Evolutionary conservation across 2,329 filamentous ascomycete species (phyloP).

Genomic region (Colletotrichum neosansevieriae): DNA sequence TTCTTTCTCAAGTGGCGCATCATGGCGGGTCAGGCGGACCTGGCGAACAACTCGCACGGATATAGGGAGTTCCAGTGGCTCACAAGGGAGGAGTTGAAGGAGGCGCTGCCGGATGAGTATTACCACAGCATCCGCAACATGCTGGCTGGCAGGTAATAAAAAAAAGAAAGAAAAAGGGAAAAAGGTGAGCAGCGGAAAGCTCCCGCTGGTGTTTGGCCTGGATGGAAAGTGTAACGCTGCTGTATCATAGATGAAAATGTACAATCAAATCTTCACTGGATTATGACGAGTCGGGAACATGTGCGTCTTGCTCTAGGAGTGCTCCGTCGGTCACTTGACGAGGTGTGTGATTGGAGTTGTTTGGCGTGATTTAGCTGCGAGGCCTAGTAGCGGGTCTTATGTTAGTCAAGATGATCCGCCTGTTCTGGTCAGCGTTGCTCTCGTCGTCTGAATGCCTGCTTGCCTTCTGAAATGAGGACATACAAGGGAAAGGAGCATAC

Average conservation of each 20-base stretch:
- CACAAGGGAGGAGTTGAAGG: slow-evolving; percentile 85
- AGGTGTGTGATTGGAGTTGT: not conserved
- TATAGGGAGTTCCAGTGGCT: slow-evolving; percentile 92
- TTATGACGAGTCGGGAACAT: not conserved
- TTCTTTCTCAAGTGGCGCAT: slow-evolving; percentile 98
- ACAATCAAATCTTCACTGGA: slow-evolving; percentile 39
- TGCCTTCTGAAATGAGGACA: too few relatives aligned
- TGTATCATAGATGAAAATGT: slow-evolving; percentile 54
- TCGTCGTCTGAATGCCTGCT: too few relatives aligned
- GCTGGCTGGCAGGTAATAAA: slow-evolving; percentile 77
- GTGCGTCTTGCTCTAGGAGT: not conserved
- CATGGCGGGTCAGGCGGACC: slow-evolving; percentile 93
- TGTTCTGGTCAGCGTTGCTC: too few relatives aligned
- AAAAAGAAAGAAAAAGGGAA: not conserved
- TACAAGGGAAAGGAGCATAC: too few relatives aligned
- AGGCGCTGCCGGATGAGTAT: slow-evolving; percentile 75
- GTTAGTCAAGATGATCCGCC: too few relatives aligned
- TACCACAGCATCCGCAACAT: slow-evolving; percentile 84
- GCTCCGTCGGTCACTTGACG: not conserved
- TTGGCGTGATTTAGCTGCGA: too few relatives aligned
- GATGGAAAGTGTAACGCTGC: slow-evolving; percentile 49
- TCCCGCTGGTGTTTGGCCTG: not conserved
- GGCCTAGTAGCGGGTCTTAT: too few relatives aligned
- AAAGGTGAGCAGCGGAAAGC: not conserved
- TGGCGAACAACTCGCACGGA: slow-evolving; percentile 77